Conservation (phyloP, 306 rosid species). For the Quercus alba region DNA sequence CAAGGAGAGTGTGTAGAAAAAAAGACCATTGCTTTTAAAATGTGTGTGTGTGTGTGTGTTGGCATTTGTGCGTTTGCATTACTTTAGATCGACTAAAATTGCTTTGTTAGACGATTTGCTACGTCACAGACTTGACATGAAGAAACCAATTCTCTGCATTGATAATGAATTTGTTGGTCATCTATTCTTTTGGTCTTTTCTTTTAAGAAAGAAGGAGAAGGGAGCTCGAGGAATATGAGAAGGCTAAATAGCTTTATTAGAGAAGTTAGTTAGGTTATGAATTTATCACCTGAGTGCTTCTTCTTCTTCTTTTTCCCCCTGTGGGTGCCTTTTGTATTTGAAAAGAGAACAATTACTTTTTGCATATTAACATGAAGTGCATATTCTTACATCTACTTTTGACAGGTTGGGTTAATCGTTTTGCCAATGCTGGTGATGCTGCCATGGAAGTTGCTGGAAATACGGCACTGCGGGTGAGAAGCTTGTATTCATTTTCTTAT, state of each 20-base stretch:
- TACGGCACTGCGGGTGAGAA: constrained; percentile 81
- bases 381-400: constrained; percentile 24
- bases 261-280: neutral
- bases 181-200: neutral
- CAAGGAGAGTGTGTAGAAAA: too few species aligned
- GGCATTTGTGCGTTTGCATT: neutral
- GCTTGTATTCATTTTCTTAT: constrained; percentile 1
- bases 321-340: neutral
- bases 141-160: neutral
- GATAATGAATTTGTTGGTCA: neutral
- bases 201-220: neutral
- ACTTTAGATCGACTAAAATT: neutral
- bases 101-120: neutral
- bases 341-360: constrained; percentile 11
- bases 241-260: neutral
- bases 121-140: neutral
- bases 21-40: too few species aligned
- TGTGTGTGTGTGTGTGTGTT: neutral
- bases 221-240: neutral
- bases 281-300: neutral
- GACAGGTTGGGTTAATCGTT: constrained; percentile 99
- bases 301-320: neutral
- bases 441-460: constrained; percentile 97
- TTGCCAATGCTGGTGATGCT: constrained; percentile 98
- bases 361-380: constrained; percentile 9